Conservation (phyloP, 2,329 filamentous ascomycete species). For the Leptographium galeiforme region DNA sequence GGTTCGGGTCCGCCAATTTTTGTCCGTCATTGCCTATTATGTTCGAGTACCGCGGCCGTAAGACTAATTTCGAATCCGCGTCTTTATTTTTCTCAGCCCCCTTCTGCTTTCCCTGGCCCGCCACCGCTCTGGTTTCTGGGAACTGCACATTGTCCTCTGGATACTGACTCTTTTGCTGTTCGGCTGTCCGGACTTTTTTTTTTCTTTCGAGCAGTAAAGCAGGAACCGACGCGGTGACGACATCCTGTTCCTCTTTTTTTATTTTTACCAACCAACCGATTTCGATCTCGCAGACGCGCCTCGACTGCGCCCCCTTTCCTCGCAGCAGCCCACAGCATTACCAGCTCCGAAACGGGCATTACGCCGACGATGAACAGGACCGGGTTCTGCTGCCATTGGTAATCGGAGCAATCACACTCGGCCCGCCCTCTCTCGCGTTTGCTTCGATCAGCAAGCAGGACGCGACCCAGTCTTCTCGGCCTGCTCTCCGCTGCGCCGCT, state of each 20-base stretch:
- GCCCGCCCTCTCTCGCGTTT: too few species aligned
- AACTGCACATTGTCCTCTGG: not conserved
- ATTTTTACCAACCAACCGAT: not conserved
- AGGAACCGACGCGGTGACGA: not conserved
- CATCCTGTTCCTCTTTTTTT: not conserved
- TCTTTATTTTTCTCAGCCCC: not conserved
- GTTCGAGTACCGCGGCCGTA: not conserved
- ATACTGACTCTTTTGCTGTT: not conserved
- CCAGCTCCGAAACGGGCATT: not conserved
- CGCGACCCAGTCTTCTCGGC: not conserved
- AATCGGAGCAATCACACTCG: not conserved
- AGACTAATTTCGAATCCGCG: not conserved
- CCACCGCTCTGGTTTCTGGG: not conserved
- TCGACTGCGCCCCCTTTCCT: not conserved
- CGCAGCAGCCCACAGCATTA: not conserved
- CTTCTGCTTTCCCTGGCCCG: not conserved
- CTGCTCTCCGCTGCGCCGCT: not conserved
- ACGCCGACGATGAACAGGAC: not conserved
- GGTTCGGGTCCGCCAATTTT: not conserved
- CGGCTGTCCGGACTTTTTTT: too few species aligned
- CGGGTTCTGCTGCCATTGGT: not conserved
- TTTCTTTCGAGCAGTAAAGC: not conserved
- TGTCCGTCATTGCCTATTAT: not conserved
- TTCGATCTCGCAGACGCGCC: not conserved
- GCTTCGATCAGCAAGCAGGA: too few species aligned